Evolutionary conservation across 2,329 filamentous ascomycete genomes (phyloP), one percentile per base, ranked within the genome.

Genomic region (Xylaria sp.): DNA sequence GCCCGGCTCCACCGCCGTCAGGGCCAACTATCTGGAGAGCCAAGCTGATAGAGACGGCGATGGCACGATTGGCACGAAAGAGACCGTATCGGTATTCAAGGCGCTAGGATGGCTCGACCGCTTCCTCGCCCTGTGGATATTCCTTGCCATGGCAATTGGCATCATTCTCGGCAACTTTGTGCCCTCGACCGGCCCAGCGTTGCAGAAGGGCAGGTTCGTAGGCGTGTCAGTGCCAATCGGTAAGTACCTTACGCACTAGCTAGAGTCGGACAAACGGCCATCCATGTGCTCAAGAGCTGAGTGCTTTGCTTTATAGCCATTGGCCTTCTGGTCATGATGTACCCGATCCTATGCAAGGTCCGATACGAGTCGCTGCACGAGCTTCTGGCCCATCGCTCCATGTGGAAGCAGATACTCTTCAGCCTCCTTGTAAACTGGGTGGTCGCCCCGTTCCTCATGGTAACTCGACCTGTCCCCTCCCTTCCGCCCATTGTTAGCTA

Each of bases 241-340:
- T 66, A 39, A 16, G 63, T 59, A 4, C 4, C 21, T 39, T 5
- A 17, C 34, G 48, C 9, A 24, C n/a, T 16, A 13, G 17, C 21
- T 18, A 20, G 17, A 13, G 34, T 39, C 43, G n/a, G n/a, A n/a
- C n/a, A 29, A 26, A 17, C 45, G 20, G 18, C 13, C 21, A 41
- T 13, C 1, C 13, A 39, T 48, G 40, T 13, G 44, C 52, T 41
- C 18, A 22, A 9, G 20, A 20, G n/a, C n/a, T n/a, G n/a, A n/a
- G n/a, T n/a, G n/a, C n/a, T n/a, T n/a, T n/a, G n/a, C n/a, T 13
- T 34, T 20, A 7, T 56, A 90, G 90, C 91, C 0, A 76, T 95
- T 44, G 91, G 91, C 0, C 74, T 96, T 1, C 78, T 96, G 1
- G 86, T 95, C 39, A 96, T 96, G 91, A 96, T 96, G 90, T 96